Evolutionary conservation across 2,329 filamentous ascomycete species (phyloP), one percentile per base, ranked within the genome.

Genomic region (Daldinia sp.): DNA sequence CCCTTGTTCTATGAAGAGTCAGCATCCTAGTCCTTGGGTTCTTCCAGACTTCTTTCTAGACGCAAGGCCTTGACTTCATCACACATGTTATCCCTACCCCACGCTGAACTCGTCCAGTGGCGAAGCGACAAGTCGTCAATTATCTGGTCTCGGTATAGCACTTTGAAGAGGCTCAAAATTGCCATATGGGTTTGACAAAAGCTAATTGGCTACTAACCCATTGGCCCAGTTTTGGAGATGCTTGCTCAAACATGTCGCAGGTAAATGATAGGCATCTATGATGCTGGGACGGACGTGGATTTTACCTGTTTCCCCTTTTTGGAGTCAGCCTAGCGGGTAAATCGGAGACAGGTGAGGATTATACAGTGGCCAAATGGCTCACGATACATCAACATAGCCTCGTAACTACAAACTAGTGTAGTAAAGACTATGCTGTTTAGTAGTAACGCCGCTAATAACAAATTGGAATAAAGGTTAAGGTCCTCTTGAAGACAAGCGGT

Each of bases 151-250:
- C 12, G 41, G 54, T 46, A 37, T 37, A 59, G 10, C n/a, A 63
- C n/a, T 44, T 44, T 26, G 2, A 44, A 4, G 37, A 54, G 28
- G 26, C 55, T 42, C 26, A 44, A 60, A 18, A 18, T 53, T 61
- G 63, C 42, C 28, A 28, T 4, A 28, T 55, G 33, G 7, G 55
- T 12, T 48, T 28, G 7, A 5, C 28, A 46, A 23, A 37, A 28
- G 15, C 35, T 57, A 33, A 63, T 69, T 71, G 69, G 69, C 42
- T 69, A 58, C 69, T 64, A 23, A 1, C 23, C 15, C 6, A 42
- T 50, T 60, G 61, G 61, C 50, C 35, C 30, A 54, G 23, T 28
- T 37, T 56, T 55, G 44, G 67, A 39, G 58, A 61, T 54, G 51
- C 57, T 18, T 46, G 28, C 28, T 39, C 23, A 13, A 18, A 28